A percentile compares a stretch with the other conserved stretches of the same genome.
Conservation (phyloP, 208 protist genomes). For the Acanthamoeba culbertsoni region DNA sequence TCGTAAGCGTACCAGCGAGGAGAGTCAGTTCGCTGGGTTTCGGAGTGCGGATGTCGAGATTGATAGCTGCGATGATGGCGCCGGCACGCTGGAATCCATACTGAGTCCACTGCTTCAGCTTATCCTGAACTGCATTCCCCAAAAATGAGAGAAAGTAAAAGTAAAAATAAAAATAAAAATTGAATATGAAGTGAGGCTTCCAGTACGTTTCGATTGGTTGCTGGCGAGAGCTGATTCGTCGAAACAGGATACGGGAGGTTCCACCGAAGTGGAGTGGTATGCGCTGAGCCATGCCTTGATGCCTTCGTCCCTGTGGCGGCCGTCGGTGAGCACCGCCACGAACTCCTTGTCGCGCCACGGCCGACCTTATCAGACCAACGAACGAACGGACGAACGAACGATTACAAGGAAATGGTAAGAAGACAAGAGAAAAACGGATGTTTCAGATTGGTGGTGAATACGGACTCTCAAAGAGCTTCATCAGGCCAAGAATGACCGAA, state of each 20-base stretch:
- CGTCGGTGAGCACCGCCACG: constrained; percentile 13
- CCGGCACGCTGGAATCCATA: constrained; percentile 21
- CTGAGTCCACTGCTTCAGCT: neutral
- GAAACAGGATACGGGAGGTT: neutral
- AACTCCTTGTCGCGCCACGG: constrained; percentile 39
- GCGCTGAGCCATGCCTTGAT: neutral
- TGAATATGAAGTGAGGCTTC: neutral
- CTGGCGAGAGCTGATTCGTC: neutral
- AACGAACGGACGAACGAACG: neutral
- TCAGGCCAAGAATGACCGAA: neutral
- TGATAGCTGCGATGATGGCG: neutral
- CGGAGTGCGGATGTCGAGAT: neutral
- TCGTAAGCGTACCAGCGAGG: neutral
- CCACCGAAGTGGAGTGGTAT: constrained; percentile 25
- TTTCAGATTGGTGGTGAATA: too few relatives aligned
- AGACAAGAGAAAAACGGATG: neutral
- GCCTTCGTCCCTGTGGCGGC: neutral
- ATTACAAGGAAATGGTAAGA: neutral
- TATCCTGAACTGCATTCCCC: neutral
- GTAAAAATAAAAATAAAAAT: neutral
- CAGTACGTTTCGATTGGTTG: neutral
- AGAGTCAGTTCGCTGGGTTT: neutral
- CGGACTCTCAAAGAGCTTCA: constrained; percentile 26
- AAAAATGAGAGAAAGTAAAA: neutral
- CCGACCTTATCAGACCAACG: neutral